These are phyloP conservation scores for Rhinocladiella similis DNA, from an alignment of 2,329 filamentous ascomycete species.

Conservation along the genomic window DNA sequence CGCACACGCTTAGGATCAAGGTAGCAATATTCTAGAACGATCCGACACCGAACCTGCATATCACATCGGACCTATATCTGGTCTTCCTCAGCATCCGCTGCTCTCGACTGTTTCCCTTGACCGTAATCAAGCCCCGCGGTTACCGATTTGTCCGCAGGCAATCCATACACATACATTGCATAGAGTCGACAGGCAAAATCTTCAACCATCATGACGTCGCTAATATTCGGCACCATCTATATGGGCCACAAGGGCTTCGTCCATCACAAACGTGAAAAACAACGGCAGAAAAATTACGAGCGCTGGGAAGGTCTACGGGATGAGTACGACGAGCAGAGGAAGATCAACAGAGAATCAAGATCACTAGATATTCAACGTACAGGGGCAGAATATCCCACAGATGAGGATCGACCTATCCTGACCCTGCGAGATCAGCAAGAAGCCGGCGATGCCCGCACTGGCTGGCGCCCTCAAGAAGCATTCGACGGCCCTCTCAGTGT, in stretches of 20 bases:
- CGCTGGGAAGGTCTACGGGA: constrained; percentile 30
- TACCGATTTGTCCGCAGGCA: not conserved
- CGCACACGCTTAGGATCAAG: not conserved
- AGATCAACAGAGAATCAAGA: constrained; percentile 21
- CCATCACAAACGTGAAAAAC: constrained; percentile 24
- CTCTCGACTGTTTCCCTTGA: not conserved
- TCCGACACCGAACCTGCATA: not conserved
- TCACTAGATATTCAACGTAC: constrained; percentile 29
- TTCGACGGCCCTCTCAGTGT: constrained; percentile 10
- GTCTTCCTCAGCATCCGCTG: not conserved
- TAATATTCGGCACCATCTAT: constrained; percentile 29
- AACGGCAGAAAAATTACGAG: constrained; percentile 30
- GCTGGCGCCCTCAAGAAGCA: constrained; percentile 28
- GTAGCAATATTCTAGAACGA: not conserved
- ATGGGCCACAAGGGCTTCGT: constrained; percentile 27
- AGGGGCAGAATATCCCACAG: constrained; percentile 3
- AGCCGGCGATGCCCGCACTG: constrained; percentile 27
- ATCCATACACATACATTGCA: not conserved
- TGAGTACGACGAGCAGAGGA: constrained; percentile 29
- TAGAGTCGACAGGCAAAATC: not conserved
- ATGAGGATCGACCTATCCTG: constrained; percentile 22
- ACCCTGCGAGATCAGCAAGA: constrained; percentile 30
- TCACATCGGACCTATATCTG: not conserved
- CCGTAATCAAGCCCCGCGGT: constrained; percentile 10
- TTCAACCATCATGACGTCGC: constrained; percentile 25